phyloP scores from a whole-genome alignment of 2,329 filamentous ascomycete species.

The Colletotrichum destructivum region DNA sequence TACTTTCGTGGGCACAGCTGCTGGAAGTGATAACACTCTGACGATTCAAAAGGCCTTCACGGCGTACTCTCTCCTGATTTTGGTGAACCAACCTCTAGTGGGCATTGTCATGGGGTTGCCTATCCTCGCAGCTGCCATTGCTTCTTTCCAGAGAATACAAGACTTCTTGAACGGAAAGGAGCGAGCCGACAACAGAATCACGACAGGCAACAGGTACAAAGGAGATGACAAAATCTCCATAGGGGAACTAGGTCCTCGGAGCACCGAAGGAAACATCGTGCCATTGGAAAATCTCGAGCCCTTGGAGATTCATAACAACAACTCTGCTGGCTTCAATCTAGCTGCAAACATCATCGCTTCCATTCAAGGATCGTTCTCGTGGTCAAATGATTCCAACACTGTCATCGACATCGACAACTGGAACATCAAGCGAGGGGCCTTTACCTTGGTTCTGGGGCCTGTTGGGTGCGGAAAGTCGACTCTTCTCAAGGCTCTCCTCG shows the following conservation, averaged over 20 bases:
- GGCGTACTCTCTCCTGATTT: slow-evolving; percentile 43
- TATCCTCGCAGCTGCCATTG: slow-evolving; percentile 37
- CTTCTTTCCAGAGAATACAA: slow-evolving; percentile 48
- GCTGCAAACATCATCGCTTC: slow-evolving; percentile 5
- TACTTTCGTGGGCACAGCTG: slow-evolving; percentile 42
- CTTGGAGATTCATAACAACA: not conserved
- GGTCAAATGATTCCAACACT: slow-evolving; percentile 34
- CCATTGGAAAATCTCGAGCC: slow-evolving; percentile 5
- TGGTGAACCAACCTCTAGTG: slow-evolving; percentile 45
- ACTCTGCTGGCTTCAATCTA: not conserved
- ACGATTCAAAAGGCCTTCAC: slow-evolving; percentile 44
- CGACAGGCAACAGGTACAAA: not conserved
- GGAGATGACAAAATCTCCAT: too few relatives aligned
- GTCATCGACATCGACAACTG: slow-evolving; percentile 34
- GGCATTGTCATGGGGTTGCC: slow-evolving; percentile 46
- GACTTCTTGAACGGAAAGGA: slow-evolving; percentile 46
- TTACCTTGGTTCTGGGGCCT: slow-evolving; percentile 51
- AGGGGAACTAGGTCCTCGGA: not conserved
- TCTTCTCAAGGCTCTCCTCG: slow-evolving; percentile 50
- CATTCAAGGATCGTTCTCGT: slow-evolving; percentile 35
- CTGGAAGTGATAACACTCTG: slow-evolving; percentile 16
- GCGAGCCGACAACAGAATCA: slow-evolving; percentile 37
- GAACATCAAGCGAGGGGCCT: slow-evolving; percentile 19
- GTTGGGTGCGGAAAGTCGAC: slow-evolving; percentile 56
- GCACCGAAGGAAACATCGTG: not conserved